These are phyloP conservation scores for Tolypocladium amazonense DNA, from an alignment of 2,329 filamentous ascomycete species.

Conservation along the genomic window DNA sequence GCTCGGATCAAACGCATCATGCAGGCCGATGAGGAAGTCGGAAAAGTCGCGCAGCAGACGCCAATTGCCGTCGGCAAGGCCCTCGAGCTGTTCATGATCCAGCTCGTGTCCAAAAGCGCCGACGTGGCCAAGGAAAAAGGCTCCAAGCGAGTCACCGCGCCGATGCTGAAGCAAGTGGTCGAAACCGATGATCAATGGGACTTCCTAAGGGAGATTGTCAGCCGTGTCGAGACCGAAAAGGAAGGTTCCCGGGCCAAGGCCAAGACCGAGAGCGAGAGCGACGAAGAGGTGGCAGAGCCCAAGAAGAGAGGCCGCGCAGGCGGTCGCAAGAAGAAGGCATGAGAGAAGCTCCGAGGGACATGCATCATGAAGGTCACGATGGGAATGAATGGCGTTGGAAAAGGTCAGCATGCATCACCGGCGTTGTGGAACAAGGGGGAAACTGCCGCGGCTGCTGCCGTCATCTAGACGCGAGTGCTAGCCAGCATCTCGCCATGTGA, in stretches of 20 bases:
- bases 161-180: slow-evolving; percentile 87
- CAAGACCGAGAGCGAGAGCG: slow-evolving; percentile 42
- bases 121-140: slow-evolving; percentile 71
- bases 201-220: slow-evolving; percentile 83
- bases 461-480: not conserved
- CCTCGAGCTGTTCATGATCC: slow-evolving; percentile 95
- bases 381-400: slow-evolving; percentile 11
- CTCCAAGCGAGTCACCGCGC: slow-evolving; percentile 80
- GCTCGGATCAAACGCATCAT: slow-evolving; percentile 98
- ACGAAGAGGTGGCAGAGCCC: slow-evolving; percentile 35
- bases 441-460: not conserved
- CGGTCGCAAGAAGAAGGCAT: slow-evolving; percentile 37
- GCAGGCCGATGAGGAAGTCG: slow-evolving; percentile 97
- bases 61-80: slow-evolving; percentile 94
- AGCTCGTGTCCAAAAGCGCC: slow-evolving; percentile 80
- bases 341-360: slow-evolving; percentile 3
- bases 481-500: not conserved
- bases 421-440: slow-evolving; percentile 11
- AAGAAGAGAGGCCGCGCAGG: slow-evolving; percentile 37
- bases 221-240: slow-evolving; percentile 61
- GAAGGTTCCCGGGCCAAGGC: slow-evolving; percentile 26
- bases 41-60: slow-evolving; percentile 95
- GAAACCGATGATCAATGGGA: slow-evolving; percentile 87
- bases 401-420: slow-evolving; percentile 12
- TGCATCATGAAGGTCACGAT: slow-evolving; percentile 14